phyloP scores from a whole-genome alignment of 1,284 basidiomycete species.

The Coniophora puteana region DNA sequence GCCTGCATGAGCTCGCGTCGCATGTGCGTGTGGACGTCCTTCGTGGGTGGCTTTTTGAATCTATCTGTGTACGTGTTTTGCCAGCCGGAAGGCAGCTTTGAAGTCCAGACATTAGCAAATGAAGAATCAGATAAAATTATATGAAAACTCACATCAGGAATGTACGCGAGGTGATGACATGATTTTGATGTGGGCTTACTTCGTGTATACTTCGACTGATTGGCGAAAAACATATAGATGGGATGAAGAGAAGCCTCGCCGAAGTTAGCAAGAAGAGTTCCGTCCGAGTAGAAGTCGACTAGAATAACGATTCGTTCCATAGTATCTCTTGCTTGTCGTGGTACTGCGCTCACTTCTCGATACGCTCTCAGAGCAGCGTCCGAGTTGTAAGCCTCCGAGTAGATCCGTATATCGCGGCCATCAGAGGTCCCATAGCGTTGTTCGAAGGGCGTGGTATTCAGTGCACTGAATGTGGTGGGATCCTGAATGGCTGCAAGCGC shows the following conservation, averaged over 20 bases:
- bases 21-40: slow-evolving; percentile 21
- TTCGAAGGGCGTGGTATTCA: slow-evolving; percentile 21
- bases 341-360: slow-evolving; percentile 13
- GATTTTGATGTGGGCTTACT: slow-evolving; percentile 18
- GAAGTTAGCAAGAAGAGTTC: slow-evolving; percentile 29
- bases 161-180: slow-evolving; percentile 27
- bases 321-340: slow-evolving; percentile 12
- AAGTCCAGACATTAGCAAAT: too few relatives aligned
- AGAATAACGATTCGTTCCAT: slow-evolving; percentile 20
- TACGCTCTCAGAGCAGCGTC: slow-evolving; percentile 27
- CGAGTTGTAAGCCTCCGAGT: slow-evolving; percentile 30
- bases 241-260: slow-evolving; percentile 30
- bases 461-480: too few relatives aligned
- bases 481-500: not conserved
- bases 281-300: slow-evolving; percentile 31
- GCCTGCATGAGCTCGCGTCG: slow-evolving; percentile 29
- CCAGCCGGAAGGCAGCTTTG: too few relatives aligned
- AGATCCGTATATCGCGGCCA: slow-evolving; percentile 15
- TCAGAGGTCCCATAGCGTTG: slow-evolving; percentile 15
- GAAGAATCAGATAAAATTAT: too few relatives aligned
- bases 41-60: too few relatives aligned
- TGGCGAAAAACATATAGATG: slow-evolving; percentile 29
- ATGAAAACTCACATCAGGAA: slow-evolving; percentile 21
- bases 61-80: too few relatives aligned
- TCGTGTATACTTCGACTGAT: slow-evolving; percentile 28